Percentiles rank a stretch among this genome's conserved stretches.
Conservation (phyloP, 2,329 filamentous ascomycete genomes). For the Hypocrella siamensis region DNA sequence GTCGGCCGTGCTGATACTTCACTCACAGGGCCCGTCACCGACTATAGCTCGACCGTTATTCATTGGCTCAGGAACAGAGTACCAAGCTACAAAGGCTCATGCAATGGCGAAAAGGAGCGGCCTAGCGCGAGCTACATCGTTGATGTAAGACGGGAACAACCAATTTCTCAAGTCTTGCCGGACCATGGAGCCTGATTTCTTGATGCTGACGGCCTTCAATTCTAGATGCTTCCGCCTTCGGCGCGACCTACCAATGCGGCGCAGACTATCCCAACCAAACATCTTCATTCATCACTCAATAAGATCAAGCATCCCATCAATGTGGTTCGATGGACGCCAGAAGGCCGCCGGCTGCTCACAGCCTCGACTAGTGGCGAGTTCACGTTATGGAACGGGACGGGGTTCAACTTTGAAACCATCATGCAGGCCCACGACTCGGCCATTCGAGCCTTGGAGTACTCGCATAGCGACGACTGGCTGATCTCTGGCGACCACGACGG, state of each 20-base stretch:
- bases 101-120: constrained; percentile 62
- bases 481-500: constrained; percentile 92
- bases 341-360: constrained; percentile 79
- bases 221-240: constrained; percentile 71
- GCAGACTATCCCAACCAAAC: constrained; percentile 84
- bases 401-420: constrained; percentile 98
- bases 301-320: constrained; percentile 97
- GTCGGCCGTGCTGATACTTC: constrained; percentile 6
- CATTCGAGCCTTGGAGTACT: constrained; percentile 72
- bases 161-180: not conserved
- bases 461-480: constrained; percentile 92
- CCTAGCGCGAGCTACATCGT: constrained; percentile 82
- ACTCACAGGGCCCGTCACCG: constrained; percentile 67
- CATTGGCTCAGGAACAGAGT: constrained; percentile 79
- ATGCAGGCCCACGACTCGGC: constrained; percentile 94
- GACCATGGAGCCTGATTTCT: too few species aligned
- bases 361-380: constrained; percentile 96
- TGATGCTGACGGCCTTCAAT: constrained; percentile 41
- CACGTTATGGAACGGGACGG: constrained; percentile 95
- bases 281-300: constrained; percentile 94
- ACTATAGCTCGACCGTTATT: constrained; percentile 79
- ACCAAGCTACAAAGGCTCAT: constrained; percentile 52
- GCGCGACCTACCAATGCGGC: constrained; percentile 60
- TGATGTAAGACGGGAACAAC: constrained; percentile 37
- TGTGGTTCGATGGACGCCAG: constrained; percentile 93